phyloP scores from a whole-genome alignment of 2,329 filamentous ascomycete genomes.

The Ascochyta lentis region DNA sequence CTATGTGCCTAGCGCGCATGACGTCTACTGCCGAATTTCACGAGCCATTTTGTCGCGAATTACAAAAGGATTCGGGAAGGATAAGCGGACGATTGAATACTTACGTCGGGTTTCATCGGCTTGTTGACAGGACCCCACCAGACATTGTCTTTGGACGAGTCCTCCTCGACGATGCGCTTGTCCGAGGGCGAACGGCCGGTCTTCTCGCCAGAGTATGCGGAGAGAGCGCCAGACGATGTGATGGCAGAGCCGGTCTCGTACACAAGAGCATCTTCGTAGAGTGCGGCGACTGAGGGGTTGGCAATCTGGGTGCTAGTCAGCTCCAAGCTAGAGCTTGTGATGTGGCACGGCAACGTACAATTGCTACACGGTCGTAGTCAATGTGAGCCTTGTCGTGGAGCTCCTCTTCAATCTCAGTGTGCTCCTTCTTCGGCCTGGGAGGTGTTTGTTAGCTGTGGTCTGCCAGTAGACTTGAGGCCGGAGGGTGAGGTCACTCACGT shows the following conservation, averaged over 20 bases:
- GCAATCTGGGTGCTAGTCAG: constrained; percentile 62
- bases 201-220: constrained; percentile 97
- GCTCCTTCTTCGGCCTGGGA: constrained; percentile 77
- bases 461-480: neutral
- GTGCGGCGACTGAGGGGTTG: constrained; percentile 92
- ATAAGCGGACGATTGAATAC: constrained; percentile 43
- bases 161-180: constrained; percentile 96
- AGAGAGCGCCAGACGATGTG: constrained; percentile 92
- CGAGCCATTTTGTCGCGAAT: constrained; percentile 31
- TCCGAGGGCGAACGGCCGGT: constrained; percentile 95
- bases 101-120: constrained; percentile 95
- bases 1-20: constrained; percentile 42
- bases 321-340: neutral
- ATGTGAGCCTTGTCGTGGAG: constrained; percentile 98
- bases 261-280: constrained; percentile 98
- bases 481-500: constrained; percentile 66
- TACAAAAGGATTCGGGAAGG: constrained; percentile 18
- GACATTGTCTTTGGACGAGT: constrained; percentile 85
- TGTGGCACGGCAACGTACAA: constrained; percentile 67
- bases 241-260: constrained; percentile 98
- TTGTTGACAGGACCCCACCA: constrained; percentile 99
- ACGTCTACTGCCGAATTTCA: constrained; percentile 40
- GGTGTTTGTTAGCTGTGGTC: constrained; percentile 25
- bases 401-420: constrained; percentile 97
- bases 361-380: constrained; percentile 97